Evolutionary conservation across 192 early-diverging fungal species (phyloP).

Genomic region (Dissophora globulifera): DNA sequence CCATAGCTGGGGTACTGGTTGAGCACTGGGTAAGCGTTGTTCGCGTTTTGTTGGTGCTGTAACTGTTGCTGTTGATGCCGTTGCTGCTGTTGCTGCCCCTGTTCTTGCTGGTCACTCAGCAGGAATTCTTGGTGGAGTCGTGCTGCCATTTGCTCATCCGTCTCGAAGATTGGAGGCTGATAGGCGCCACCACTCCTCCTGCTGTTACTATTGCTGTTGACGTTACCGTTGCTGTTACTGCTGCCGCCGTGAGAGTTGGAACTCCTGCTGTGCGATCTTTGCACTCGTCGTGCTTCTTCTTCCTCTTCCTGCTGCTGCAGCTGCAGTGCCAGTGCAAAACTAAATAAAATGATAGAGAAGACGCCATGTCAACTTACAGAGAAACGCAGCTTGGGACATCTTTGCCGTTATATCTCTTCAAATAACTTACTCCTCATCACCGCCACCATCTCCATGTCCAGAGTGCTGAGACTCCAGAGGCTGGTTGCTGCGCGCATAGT

Average conservation of each 20-base stretch:
- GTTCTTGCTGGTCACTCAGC: slow-evolving; percentile 9
- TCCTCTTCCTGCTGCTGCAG: slow-evolving; percentile 58
- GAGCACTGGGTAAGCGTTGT: background rate
- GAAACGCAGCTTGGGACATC: too few relatives aligned
- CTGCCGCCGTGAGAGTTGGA: slow-evolving; percentile 12
- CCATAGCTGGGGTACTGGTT: background rate
- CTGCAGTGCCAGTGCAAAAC: slow-evolving; percentile 54
- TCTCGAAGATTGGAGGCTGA: slow-evolving; percentile 14
- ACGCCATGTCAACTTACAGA: too few relatives aligned
- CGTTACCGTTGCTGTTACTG: slow-evolving; percentile 3
- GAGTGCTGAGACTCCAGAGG: slow-evolving; percentile 27
- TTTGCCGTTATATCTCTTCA: background rate
- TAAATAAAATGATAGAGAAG: slow-evolving; percentile 11
- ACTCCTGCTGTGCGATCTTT: slow-evolving; percentile 20
- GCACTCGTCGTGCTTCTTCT: slow-evolving; percentile 32
- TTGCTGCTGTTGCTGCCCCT: slow-evolving; percentile 17
- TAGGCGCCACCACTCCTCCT: background rate
- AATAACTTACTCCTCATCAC: slow-evolving; percentile 56
- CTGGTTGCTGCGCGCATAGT: slow-evolving; percentile 55
- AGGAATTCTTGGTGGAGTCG: slow-evolving; percentile 41
- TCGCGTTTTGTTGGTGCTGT: slow-evolving; percentile 5
- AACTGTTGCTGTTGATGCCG: slow-evolving; percentile 21
- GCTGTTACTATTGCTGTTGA: background rate
- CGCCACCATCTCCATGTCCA: slow-evolving; percentile 36
- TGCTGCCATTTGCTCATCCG: slow-evolving; percentile 43